Conservation (phyloP, 1,284 basidiomycete species). For the Austroboletus niveus region DNA sequence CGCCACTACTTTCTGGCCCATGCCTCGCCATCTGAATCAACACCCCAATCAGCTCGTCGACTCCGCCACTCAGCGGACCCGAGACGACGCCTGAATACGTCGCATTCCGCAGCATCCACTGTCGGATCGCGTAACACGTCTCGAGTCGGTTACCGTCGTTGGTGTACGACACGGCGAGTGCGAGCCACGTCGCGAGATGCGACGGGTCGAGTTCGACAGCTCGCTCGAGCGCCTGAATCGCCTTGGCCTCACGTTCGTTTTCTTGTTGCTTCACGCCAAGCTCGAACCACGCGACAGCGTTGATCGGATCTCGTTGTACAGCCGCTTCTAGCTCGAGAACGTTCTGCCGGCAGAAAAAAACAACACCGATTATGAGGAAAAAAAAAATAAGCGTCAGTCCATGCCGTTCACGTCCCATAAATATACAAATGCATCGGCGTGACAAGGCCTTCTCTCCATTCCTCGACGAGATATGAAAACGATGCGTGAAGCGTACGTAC, state of each 20-base stretch:
- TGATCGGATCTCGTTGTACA: constrained; percentile 76
- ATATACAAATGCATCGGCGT: neutral
- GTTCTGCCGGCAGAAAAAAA: constrained; percentile 47
- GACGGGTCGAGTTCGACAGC: constrained; percentile 81
- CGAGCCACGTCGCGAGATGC: constrained; percentile 84
- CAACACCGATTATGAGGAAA: neutral
- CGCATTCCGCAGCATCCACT: constrained; percentile 61
- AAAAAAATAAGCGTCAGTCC: constrained; percentile 13
- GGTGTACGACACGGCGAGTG: constrained; percentile 88
- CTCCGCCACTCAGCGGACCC: constrained; percentile 40
- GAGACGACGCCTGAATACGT: constrained; percentile 41
- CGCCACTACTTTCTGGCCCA: constrained; percentile 26
- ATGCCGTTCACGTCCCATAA: constrained; percentile 5
- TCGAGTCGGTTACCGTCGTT: constrained; percentile 82
- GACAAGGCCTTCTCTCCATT: constrained; percentile 6
- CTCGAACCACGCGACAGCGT: constrained; percentile 83
- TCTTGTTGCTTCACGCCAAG: constrained; percentile 98
- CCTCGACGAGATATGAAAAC: constrained; percentile 8
- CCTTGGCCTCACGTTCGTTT: constrained; percentile 93
- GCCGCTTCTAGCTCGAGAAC: constrained; percentile 89
- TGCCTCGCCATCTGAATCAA: constrained; percentile 68
- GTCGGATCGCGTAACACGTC: constrained; percentile 77
- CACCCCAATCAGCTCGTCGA: constrained; percentile 53
- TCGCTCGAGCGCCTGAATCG: constrained; percentile 82
- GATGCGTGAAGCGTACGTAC: constrained; percentile 38